Evolutionary conservation across 441 rosid species (phyloP).

Genomic region (Theobroma grandiflorum): DNA sequence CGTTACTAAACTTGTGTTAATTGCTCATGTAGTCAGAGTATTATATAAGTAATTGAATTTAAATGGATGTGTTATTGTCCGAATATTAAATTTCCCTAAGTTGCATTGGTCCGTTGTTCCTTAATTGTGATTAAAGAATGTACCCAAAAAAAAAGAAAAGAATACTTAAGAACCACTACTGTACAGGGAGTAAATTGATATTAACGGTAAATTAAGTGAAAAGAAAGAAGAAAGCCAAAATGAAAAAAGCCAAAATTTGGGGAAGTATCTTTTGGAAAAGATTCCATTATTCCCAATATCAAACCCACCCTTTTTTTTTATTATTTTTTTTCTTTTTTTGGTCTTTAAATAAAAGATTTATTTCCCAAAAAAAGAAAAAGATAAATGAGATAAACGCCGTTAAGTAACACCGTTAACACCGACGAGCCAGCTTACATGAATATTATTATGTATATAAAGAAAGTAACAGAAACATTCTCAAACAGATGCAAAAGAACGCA

Average conservation of each 20-base stretch:
- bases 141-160: background rate
- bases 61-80: background rate
- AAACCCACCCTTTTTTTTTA: background rate
- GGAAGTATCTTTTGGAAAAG: background rate
- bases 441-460: background rate
- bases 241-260: background rate
- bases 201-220: background rate
- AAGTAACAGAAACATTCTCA: constrained; percentile 41
- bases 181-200: too few species aligned
- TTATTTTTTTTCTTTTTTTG: background rate
- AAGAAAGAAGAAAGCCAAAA: background rate
- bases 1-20: background rate
- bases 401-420: constrained; percentile 66
- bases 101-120: background rate
- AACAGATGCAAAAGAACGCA: constrained; percentile 19
- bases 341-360: background rate
- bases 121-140: background rate
- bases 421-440: constrained; percentile 50
- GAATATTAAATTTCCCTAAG: background rate
- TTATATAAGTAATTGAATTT: background rate
- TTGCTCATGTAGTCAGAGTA: background rate
- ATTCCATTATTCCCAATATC: background rate
- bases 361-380: constrained; percentile 12
- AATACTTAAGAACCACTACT: background rate
- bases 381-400: constrained; percentile 43